Base-by-base conservation (phyloP, 129 eudicot species). In the Lactuca saligna region DNA sequence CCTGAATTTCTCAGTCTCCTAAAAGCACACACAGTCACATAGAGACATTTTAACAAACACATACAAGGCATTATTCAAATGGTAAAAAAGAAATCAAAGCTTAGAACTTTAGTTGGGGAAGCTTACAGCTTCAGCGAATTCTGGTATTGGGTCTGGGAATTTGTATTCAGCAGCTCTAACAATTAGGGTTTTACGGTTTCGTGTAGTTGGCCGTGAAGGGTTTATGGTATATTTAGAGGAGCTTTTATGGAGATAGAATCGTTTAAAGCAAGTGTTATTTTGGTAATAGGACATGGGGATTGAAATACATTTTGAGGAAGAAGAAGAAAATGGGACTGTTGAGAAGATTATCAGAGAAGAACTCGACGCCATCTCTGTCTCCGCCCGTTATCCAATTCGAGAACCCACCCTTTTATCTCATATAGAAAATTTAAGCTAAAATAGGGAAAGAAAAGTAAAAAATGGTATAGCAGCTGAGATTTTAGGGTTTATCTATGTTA, bases 81-180 rank as follows among this genome's bases (percentile, higher is more conserved):
- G 44, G 57, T 38, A 17, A 37, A 5, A 59, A 59, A 35, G 39
- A 49, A 53, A 60, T 6, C 1, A 20, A 20, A 60, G 11, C 63
- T 16, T 44, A 65, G 14, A 66, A 44, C 2, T 3, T 33, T 5
- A 61, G 41, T 13, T 42, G 54, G 35, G 69, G 17, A 35, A 37
- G 69, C 85, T 78, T 32, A 91, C 97, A 64, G 85, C 72, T 71
- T 85, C 87, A 78, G 96, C 96, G 64, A 91, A 91, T 80, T 91
- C 97, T 14, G 97, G 97, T 76, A 91, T 91, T 15, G 97, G 97
- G 88, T 91, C 96, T 0, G 97, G 97, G 69, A 91, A 91, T 66
- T 88, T 85, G 83, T 91, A 88, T 79, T 91, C 96, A 39, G 91
- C 93, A 37, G 97, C 97, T 60, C 71, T 84, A 78, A 88, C 88